Evolutionary conservation across 768 basidiomycete genomes (phyloP), one percentile per base, ranked within the genome.

Genomic region (Dioszegia aurantiaca): DNA sequence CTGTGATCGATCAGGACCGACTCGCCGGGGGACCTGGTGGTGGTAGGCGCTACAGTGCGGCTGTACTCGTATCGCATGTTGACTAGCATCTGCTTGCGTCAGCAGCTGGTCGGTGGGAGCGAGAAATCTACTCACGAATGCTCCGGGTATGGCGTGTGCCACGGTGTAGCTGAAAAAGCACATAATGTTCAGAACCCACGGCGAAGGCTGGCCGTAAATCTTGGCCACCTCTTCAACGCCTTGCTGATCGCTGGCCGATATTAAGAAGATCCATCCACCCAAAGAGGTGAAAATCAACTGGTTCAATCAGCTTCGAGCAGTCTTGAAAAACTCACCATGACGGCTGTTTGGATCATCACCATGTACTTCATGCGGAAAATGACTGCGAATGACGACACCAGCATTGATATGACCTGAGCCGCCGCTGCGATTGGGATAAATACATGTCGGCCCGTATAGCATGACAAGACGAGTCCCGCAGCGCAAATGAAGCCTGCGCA

Each of bases 1-100:
- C 23, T 31, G 33, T 49, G 30, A n/a, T 49, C 19, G 31, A 49
- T 19, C n/a, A 37, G 23, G 2, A 49, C 48, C 8, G 48, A n/a
- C 33, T 49, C 48, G 48, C 48, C 48, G 10, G 48, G 48, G 10
- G 48, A 14, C 2, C 14, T 5, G 33, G 48, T 4, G 19, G 23
- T 33, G 3, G 31, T 4, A 9, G 33, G 26, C 2, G 48, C 11
- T 2, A 33, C 31, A 23, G 23, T 9, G 31, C 48, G 48, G 4
- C 5, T 19, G 19, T 49, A 30, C 48, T 49, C 48, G 28, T 49
- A 49, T 14, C 48, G 48, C 48, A 49, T 49, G 19, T 49, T 49
- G n/a, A 49, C 48, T 5, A 36, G 6, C 48, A 49, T 49, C 48
- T 49, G 48, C 33, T 17, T n/a, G 17, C n/a, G n/a, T 36, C 28